A percentile compares a stretch with the other conserved stretches of the same genome.
Conservation (phyloP, 176 grass and related monocot genomes). For the Calamus simplicifolius region DNA sequence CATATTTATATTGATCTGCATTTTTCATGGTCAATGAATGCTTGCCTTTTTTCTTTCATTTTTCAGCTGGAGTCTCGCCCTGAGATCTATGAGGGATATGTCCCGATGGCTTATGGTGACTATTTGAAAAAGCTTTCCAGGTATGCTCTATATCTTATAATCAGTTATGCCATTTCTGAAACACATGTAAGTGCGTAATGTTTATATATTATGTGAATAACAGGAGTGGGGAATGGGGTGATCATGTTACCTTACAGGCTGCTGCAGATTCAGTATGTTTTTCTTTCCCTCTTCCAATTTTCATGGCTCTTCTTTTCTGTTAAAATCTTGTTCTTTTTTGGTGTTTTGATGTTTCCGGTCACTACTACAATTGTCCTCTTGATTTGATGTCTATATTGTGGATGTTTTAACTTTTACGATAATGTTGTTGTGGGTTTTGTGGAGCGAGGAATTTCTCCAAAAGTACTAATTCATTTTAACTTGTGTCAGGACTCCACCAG, state of each 20-base stretch:
- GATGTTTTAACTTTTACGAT: too few relatives aligned
- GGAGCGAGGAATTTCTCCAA: too few relatives aligned
- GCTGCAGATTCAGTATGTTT: constrained; percentile 76
- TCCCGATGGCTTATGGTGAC: constrained; percentile 87
- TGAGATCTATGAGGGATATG: constrained; percentile 81
- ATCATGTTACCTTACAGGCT: constrained; percentile 95
- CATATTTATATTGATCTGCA: too few relatives aligned
- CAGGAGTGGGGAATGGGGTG: constrained; percentile 91
- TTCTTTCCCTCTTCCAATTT: constrained; percentile 5
- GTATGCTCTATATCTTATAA: constrained; percentile 26
- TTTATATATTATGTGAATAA: constrained; percentile 20
- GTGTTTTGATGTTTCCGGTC: too few relatives aligned
- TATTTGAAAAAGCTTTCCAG: constrained; percentile 71
- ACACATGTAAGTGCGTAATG: constrained; percentile 7
- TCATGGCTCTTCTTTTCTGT: not conserved
- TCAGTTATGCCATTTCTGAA: not conserved
- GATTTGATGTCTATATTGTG: too few relatives aligned
- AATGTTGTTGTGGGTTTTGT: too few relatives aligned
- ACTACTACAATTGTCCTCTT: too few relatives aligned
- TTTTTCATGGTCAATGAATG: constrained; percentile 5
- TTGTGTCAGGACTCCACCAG: too few relatives aligned
- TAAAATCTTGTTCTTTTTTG: not conserved
- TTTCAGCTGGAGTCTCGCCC: constrained; percentile 75
- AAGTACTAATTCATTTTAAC: too few relatives aligned
- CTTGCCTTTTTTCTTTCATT: not conserved